These are phyloP conservation scores for Gaertneriomyces sp. DNA, from an alignment of 192 early-diverging fungal species.

Conservation along the genomic window DNA sequence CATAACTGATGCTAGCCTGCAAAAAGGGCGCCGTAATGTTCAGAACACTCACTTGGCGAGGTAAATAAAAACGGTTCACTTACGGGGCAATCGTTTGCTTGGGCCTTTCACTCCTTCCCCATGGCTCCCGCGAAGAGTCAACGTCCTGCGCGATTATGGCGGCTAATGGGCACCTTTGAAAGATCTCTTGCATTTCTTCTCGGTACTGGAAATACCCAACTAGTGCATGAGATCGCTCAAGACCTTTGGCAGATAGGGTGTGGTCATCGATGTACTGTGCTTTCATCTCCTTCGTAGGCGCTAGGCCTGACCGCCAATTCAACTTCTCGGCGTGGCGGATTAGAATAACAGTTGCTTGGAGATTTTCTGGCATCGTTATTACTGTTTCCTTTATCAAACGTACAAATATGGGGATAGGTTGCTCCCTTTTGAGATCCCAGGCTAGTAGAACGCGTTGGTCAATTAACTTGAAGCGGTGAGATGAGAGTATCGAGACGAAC, in stretches of 20 bases:
- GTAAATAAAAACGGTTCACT: background rate
- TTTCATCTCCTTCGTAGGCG: slow-evolving; percentile 25
- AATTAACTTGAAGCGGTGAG: no score
- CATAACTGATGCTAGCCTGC: no score
- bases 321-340: slow-evolving; percentile 57
- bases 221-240: slow-evolving; percentile 42
- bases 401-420: no score
- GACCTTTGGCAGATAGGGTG: slow-evolving; percentile 44
- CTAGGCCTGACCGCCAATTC: slow-evolving; percentile 33
- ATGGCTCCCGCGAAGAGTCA: slow-evolving; percentile 15
- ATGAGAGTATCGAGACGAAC: no score
- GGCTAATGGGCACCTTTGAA: slow-evolving; percentile 29
- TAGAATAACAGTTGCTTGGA: slow-evolving; percentile 33
- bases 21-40: no score
- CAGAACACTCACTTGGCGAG: background rate
- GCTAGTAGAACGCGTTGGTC: no score
- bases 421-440: no score
- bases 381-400: background rate
- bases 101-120: slow-evolving; percentile 36
- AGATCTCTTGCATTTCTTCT: slow-evolving; percentile 33
- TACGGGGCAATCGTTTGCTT: slow-evolving; percentile 41
- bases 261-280: slow-evolving; percentile 46
- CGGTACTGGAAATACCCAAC: slow-evolving; percentile 43
- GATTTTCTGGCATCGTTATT: background rate
- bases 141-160: slow-evolving; percentile 45